Evolutionary conservation across 2,329 filamentous ascomycete species (phyloP).

Genomic region (Alternaria longipes): DNA sequence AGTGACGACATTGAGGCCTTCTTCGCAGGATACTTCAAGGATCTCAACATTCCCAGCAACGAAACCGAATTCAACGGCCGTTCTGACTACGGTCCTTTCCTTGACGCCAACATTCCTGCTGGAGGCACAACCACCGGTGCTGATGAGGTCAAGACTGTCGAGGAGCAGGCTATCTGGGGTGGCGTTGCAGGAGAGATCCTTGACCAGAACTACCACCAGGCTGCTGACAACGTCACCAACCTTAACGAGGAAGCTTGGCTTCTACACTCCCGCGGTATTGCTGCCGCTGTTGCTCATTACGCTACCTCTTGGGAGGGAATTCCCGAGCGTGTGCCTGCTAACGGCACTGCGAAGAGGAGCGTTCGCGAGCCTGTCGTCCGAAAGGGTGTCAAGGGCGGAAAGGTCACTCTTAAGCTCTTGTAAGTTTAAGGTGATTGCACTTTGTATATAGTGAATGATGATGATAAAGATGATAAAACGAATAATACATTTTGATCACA

Average conservation of each 20-base stretch:
- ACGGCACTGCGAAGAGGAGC: constrained; percentile 14
- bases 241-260: constrained; percentile 42
- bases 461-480: not conserved
- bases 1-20: constrained; percentile 43
- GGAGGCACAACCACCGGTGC: constrained; percentile 52
- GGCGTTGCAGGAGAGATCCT: constrained; percentile 36
- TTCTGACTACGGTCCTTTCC: constrained; percentile 52
- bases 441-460: constrained; percentile 1
- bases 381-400: not conserved
- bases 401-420: not conserved
- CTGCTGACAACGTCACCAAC: constrained; percentile 50
- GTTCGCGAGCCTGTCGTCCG: constrained; percentile 2
- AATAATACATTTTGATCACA: not conserved
- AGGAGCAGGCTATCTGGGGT: constrained; percentile 47
- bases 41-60: constrained; percentile 39
- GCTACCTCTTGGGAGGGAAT: constrained; percentile 38
- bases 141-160: constrained; percentile 50
- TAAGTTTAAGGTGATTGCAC: not conserved
- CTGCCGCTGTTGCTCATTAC: constrained; percentile 47
- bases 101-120: constrained; percentile 46
- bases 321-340: constrained; percentile 28
- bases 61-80: constrained; percentile 49
- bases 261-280: constrained; percentile 46
- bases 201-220: constrained; percentile 41
- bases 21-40: constrained; percentile 46